These are phyloP conservation scores for Wallacemonas sp. DNA, from an alignment of 208 protist genomes.

Conservation along the genomic window DNA sequence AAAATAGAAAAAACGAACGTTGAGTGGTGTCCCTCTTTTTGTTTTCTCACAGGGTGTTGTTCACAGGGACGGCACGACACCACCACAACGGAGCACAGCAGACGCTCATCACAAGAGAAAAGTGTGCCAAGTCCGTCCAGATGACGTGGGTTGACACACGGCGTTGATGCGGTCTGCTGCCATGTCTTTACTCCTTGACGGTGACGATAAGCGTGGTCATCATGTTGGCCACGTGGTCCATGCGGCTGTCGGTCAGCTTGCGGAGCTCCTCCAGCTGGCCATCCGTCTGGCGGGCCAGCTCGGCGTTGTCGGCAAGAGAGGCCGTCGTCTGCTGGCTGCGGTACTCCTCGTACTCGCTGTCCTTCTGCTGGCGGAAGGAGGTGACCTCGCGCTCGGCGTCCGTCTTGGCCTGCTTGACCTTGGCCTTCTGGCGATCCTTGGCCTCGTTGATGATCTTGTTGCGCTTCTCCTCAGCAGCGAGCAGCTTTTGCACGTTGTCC, in stretches of 20 bases:
- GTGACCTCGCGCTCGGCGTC: slow-evolving; percentile 84
- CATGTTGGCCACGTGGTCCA: slow-evolving; percentile 61
- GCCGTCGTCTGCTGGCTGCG: slow-evolving; percentile 42
- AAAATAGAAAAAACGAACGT: background rate
- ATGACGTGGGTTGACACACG: background rate
- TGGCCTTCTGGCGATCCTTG: slow-evolving; percentile 79
- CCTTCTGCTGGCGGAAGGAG: slow-evolving; percentile 73
- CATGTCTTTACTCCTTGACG: slow-evolving; percentile 35
- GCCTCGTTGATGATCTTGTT: slow-evolving; percentile 81
- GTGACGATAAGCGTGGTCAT: slow-evolving; percentile 66
- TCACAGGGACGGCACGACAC: too few species aligned
- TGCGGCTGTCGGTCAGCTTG: slow-evolving; percentile 54
- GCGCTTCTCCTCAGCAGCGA: slow-evolving; percentile 85
- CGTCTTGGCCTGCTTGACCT: slow-evolving; percentile 80
- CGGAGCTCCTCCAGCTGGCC: slow-evolving; percentile 61
- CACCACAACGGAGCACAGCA: too few species aligned
- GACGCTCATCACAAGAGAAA: too few species aligned
- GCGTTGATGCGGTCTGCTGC: too few species aligned
- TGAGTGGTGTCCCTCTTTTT: too few species aligned
- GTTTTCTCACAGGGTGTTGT: too few species aligned
- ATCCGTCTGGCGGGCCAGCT: slow-evolving; percentile 66
- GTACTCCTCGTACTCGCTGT: slow-evolving; percentile 76
- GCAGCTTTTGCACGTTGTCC: slow-evolving; percentile 88
- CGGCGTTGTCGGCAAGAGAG: slow-evolving; percentile 61
- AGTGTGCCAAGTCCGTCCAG: too few species aligned